phyloP scores from a whole-genome alignment of 2,329 filamentous ascomycete genomes.

The Exserohilum turcica region DNA sequence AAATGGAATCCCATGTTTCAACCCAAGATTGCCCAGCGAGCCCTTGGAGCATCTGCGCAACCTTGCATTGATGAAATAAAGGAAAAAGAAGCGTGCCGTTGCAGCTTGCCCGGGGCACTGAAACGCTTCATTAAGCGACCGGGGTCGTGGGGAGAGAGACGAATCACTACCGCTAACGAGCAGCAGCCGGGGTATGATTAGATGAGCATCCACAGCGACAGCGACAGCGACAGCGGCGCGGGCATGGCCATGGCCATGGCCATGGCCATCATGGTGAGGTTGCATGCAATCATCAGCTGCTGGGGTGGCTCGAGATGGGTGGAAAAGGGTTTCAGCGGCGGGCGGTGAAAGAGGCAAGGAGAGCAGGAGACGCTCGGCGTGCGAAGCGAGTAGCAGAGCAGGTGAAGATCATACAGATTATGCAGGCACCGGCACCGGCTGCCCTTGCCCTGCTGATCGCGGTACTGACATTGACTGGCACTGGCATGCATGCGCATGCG shows the following conservation, averaged over 20 bases:
- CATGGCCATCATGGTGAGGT: background rate
- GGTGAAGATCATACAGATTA: constrained; percentile 15
- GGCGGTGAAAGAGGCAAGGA: constrained; percentile 22
- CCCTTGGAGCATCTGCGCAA: constrained; percentile 12
- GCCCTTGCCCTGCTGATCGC: constrained; percentile 5
- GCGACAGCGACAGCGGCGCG: background rate
- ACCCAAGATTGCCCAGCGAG: constrained; percentile 10
- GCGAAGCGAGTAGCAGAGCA: constrained; percentile 36
- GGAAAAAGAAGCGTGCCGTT: constrained; percentile 18
- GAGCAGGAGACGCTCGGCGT: constrained; percentile 29
- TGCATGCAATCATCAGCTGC: constrained; percentile 2
- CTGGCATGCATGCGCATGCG: too few relatives aligned
- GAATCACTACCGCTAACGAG: constrained; percentile 6
- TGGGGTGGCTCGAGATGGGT: constrained; percentile 5
- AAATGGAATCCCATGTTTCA: constrained; percentile 24
- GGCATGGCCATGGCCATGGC: background rate
- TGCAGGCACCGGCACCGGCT: constrained; percentile 15
- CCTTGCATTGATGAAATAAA: constrained; percentile 13
- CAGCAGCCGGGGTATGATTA: constrained; percentile 16
- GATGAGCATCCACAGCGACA: constrained; percentile 3
- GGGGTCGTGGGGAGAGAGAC: constrained; percentile 1
- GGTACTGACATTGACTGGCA: background rate
- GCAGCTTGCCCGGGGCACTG: constrained; percentile 16
- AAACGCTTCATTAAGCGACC: constrained; percentile 16
- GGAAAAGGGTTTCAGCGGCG: constrained; percentile 34